Percentiles rank a stretch among this genome's conserved stretches.
These are phyloP conservation scores for Clarireedia homoeocarpa DNA, from an alignment of 2,329 filamentous ascomycete genomes.

Conservation along the genomic window DNA sequence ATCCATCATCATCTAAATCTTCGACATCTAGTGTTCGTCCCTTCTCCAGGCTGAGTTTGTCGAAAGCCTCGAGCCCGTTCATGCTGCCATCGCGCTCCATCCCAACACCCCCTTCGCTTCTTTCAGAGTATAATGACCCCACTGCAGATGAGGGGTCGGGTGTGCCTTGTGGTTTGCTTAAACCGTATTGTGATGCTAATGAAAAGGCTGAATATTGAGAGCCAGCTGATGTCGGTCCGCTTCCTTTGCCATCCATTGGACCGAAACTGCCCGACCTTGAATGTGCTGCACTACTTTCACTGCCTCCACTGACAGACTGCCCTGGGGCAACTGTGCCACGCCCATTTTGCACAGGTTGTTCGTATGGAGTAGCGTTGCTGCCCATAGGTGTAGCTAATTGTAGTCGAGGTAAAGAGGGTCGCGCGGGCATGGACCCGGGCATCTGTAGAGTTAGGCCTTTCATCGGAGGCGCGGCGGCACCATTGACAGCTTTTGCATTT, in stretches of 20 bases:
- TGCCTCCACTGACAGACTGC: slow-evolving; percentile 66
- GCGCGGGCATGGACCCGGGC: slow-evolving; percentile 24
- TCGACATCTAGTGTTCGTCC: slow-evolving; percentile 83
- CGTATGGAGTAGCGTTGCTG: slow-evolving; percentile 64
- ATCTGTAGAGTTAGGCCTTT: slow-evolving; percentile 25
- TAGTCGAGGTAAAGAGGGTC: slow-evolving; percentile 66
- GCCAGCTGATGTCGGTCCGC: slow-evolving; percentile 79
- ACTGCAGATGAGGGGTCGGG: slow-evolving; percentile 86
- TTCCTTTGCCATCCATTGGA: slow-evolving; percentile 63
- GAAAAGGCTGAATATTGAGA: slow-evolving; percentile 79
- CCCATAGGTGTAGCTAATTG: slow-evolving; percentile 86
- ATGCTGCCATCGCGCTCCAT: slow-evolving; percentile 82
- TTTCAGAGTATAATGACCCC: slow-evolving; percentile 74
- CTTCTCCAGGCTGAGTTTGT: slow-evolving; percentile 74
- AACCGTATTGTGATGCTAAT: slow-evolving; percentile 66
- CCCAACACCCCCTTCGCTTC: slow-evolving; percentile 62
- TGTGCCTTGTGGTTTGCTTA: slow-evolving; percentile 60
- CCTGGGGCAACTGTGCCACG: slow-evolving; percentile 42
- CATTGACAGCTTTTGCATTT: slow-evolving; percentile 64
- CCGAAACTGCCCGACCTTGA: slow-evolving; percentile 82
- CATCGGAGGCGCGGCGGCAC: slow-evolving; percentile 7
- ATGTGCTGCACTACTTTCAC: slow-evolving; percentile 70
- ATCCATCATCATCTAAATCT: slow-evolving; percentile 89
- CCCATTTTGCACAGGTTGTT: slow-evolving; percentile 41
- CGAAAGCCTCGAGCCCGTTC: slow-evolving; percentile 68